Conservation (phyloP, 345 rosid genomes). For the Boechera divaricarpa region DNA sequence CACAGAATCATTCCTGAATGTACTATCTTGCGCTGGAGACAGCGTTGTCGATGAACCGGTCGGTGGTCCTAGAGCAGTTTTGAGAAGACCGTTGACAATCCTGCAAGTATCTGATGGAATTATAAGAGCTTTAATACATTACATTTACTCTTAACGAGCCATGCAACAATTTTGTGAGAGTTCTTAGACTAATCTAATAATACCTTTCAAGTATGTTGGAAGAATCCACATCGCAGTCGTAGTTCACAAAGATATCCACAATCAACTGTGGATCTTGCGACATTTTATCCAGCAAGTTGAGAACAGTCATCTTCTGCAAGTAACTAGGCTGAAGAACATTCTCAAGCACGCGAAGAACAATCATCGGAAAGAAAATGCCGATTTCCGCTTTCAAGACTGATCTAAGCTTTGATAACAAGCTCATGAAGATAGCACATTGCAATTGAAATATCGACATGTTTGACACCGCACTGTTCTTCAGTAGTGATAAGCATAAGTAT, state of each 20-base stretch:
- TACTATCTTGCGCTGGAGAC: slow-evolving; percentile 78
- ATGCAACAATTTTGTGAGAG: slow-evolving; percentile 13
- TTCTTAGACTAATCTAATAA: slow-evolving; percentile 44
- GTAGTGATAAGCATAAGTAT: slow-evolving; percentile 84
- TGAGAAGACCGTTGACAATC: slow-evolving; percentile 96
- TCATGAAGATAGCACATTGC: slow-evolving; percentile 87
- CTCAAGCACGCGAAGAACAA: slow-evolving; percentile 88
- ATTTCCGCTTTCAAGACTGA: slow-evolving; percentile 80
- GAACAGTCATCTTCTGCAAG: slow-evolving; percentile 94
- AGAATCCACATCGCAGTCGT: slow-evolving; percentile 93
- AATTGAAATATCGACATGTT: slow-evolving; percentile 96
- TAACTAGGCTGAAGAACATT: slow-evolving; percentile 97
- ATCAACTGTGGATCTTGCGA: slow-evolving; percentile 83
- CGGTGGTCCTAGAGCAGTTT: slow-evolving; percentile 96
- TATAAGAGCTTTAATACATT: slow-evolving; percentile 91
- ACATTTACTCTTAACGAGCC: slow-evolving; percentile 26
- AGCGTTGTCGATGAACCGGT: slow-evolving; percentile 87
- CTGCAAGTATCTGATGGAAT: slow-evolving; percentile 98
- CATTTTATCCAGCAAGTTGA: slow-evolving; percentile 80
- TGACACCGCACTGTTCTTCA: slow-evolving; percentile 94
- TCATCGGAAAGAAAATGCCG: slow-evolving; percentile 97
- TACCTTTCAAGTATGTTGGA: slow-evolving; percentile 97
- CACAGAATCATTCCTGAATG: slow-evolving; percentile 92
- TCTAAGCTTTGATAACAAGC: slow-evolving; percentile 79
- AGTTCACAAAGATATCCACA: slow-evolving; percentile 91